Conservation (phyloP, 2,329 filamentous ascomycete species). For the Botryosphaeria dothidea region DNA sequence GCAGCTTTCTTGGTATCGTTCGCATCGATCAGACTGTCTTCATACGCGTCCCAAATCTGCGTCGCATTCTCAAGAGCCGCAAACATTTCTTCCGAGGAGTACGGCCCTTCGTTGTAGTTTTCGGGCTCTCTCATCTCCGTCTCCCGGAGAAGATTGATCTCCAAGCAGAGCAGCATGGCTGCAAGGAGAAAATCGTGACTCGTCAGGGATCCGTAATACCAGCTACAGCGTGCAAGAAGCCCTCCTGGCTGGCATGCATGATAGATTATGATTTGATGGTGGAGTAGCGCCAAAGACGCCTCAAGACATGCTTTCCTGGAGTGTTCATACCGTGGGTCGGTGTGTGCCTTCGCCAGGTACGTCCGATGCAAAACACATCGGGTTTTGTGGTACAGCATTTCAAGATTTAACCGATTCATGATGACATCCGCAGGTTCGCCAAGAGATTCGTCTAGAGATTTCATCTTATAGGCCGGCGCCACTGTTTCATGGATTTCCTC, state of each 20-base stretch:
- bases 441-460: slow-evolving; percentile 43
- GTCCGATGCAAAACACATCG: slow-evolving; percentile 57
- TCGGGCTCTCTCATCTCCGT: not conserved
- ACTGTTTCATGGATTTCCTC: slow-evolving; percentile 35
- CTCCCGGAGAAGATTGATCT: slow-evolving; percentile 33
- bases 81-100: slow-evolving; percentile 3
- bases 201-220: slow-evolving; percentile 48
- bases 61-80: slow-evolving; percentile 10
- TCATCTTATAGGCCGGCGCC: slow-evolving; percentile 40
- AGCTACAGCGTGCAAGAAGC: slow-evolving; percentile 45
- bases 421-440: slow-evolving; percentile 53
- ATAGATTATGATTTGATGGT: slow-evolving; percentile 52
- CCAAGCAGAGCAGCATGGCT: slow-evolving; percentile 51
- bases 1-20: slow-evolving; percentile 13
- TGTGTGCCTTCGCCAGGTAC: slow-evolving; percentile 47
- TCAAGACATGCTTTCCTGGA: slow-evolving; percentile 50
- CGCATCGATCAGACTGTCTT: slow-evolving; percentile 14
- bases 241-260: slow-evolving; percentile 49
- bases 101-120: not conserved
- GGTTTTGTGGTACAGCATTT: slow-evolving; percentile 54
- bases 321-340: slow-evolving; percentile 35
- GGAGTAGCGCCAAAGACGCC: slow-evolving; percentile 50
- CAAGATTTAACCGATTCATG: slow-evolving; percentile 54
- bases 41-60: slow-evolving; percentile 17
- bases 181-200: slow-evolving; percentile 52